Percentiles rank a stretch among this genome's conserved stretches.
phyloP scores from a whole-genome alignment of 2,329 filamentous ascomycete species.

The Metarhizium humberi region DNA sequence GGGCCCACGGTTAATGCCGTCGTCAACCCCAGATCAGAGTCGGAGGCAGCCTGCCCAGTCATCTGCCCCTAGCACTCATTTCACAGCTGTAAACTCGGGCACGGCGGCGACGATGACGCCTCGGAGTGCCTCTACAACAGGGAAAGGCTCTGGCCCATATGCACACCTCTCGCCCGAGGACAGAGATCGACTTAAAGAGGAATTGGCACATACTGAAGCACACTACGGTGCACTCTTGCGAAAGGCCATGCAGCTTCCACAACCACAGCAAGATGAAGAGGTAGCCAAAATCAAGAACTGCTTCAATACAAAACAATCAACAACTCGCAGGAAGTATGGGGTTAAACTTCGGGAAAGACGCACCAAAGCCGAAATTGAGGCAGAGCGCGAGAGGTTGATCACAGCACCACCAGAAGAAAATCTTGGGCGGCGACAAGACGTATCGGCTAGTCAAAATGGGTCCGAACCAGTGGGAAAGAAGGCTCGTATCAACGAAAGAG shows the following conservation, averaged over 20 bases:
- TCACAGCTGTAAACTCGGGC: not conserved
- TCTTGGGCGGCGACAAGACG: not conserved
- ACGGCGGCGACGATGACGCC: not conserved
- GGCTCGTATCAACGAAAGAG: conserved; percentile 10
- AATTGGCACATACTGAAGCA: conserved; percentile 21
- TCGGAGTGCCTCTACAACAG: not conserved
- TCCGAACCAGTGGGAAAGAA: conserved; percentile 13
- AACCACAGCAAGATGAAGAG: conserved; percentile 21
- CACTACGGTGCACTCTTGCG: conserved; percentile 32
- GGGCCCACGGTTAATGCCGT: not conserved
- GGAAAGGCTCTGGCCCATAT: conserved; percentile 28
- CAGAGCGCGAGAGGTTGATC: conserved; percentile 29
- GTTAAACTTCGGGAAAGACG: conserved; percentile 42
- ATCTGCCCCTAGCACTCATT: not conserved
- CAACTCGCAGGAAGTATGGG: conserved; percentile 49
- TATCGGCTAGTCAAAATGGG: not conserved
- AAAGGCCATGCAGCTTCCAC: conserved; percentile 28
- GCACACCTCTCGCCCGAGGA: conserved; percentile 28
- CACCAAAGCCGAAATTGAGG: conserved; percentile 35
- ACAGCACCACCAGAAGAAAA: not conserved
- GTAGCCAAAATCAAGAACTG: conserved; percentile 39
- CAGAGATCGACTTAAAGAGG: conserved; percentile 15
- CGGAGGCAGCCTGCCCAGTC: not conserved
- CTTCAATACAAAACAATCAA: conserved; percentile 46
- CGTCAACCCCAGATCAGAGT: not conserved